These are phyloP conservation scores for Camelina hispida DNA, from an alignment of 345 rosid species.

Conservation along the genomic window DNA sequence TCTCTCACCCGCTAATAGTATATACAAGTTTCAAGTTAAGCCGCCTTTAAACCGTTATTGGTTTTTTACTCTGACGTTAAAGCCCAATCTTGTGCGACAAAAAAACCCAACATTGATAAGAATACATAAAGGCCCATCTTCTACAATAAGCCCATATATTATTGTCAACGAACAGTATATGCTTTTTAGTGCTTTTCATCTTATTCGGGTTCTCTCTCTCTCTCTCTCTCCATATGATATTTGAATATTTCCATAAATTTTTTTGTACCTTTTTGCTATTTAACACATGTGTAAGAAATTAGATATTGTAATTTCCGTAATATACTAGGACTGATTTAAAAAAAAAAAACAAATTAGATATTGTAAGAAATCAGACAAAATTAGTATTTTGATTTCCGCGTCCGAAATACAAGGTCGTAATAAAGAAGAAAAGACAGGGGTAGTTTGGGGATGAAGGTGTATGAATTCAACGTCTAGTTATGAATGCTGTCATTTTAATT, in stretches of 20 bases:
- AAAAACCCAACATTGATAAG: neutral
- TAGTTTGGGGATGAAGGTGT: slow-evolving; percentile 15
- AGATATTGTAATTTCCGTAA: too few species aligned
- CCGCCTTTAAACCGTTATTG: neutral
- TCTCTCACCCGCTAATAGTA: neutral
- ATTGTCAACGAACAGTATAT: slow-evolving; percentile 1
- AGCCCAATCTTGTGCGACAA: neutral
- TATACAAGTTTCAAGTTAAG: neutral
- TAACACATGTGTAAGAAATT: too few species aligned
- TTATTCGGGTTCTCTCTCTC: neutral
- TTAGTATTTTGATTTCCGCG: slow-evolving; percentile 31
- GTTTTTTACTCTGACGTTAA: slow-evolving; percentile 8
- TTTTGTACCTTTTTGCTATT: too few species aligned
- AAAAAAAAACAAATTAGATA: neutral
- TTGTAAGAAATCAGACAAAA: slow-evolving; percentile 40
- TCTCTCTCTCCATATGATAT: neutral
- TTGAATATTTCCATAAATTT: neutral
- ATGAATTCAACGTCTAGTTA: slow-evolving; percentile 41
- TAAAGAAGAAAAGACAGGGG: slow-evolving; percentile 26
- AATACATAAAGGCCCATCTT: neutral
- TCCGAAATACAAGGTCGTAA: slow-evolving; percentile 40
- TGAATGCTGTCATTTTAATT: slow-evolving; percentile 42
- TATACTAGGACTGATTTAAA: too few species aligned
- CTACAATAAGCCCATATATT: neutral
- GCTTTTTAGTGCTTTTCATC: slow-evolving; percentile 7